These are phyloP conservation scores for Nakazawaea wickerhamii DNA, from an alignment of 805 yeast genomes.

Conservation along the genomic window DNA sequence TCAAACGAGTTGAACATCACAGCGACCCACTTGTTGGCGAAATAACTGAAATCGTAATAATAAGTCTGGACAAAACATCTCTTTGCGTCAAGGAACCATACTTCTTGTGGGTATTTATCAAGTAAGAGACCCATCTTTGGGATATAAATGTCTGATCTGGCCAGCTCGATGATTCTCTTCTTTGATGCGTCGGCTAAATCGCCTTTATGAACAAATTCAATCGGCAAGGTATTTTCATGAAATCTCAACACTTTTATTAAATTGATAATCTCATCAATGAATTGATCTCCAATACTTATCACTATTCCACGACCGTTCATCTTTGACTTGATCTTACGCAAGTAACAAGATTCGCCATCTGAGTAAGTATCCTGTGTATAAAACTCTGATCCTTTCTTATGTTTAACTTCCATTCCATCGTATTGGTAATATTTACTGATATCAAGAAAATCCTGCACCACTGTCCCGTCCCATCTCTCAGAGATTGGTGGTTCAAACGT, in stretches of 20 bases:
- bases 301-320: conserved; percentile 49
- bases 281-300: conserved; percentile 41
- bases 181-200: conserved; percentile 31
- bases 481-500: conserved; percentile 22
- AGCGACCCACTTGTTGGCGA: conserved; percentile 48
- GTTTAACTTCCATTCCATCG: conserved; percentile 15
- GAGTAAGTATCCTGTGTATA: not conserved
- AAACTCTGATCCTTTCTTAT: conserved; percentile 10
- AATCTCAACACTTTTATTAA: conserved; percentile 45
- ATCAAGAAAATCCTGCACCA: conserved; percentile 11
- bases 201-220: conserved; percentile 40
- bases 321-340: conserved; percentile 23
- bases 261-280: conserved; percentile 40
- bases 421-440: conserved; percentile 12
- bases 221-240: conserved; percentile 43
- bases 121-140: conserved; percentile 1
- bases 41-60: conserved; percentile 22
- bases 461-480: conserved; percentile 15
- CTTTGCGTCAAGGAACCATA: conserved; percentile 30
- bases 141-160: conserved; percentile 22
- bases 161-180: conserved; percentile 28
- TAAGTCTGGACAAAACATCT: conserved; percentile 22
- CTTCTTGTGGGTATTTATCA: conserved; percentile 20
- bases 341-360: conserved; percentile 19
- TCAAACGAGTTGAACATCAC: conserved; percentile 53